Conservation (phyloP, 441 rosid genomes). For the Eutrema salsugineum region DNA sequence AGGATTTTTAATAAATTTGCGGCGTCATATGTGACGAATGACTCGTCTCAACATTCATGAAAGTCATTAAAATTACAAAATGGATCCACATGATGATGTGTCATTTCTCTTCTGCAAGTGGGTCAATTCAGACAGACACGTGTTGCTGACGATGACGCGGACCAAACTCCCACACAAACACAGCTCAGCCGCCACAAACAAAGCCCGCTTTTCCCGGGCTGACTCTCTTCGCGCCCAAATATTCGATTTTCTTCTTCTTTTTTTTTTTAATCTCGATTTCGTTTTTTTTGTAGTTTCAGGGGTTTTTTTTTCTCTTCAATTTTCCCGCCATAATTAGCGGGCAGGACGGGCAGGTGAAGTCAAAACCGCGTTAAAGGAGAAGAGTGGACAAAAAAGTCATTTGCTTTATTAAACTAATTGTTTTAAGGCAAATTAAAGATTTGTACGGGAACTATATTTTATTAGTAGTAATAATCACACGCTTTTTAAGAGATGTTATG, state of each 20-base stretch:
- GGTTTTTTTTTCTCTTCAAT: neutral
- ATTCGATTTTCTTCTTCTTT: neutral
- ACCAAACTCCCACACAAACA: slow-evolving; percentile 10
- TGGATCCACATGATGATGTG: slow-evolving; percentile 11
- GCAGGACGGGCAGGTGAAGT: slow-evolving; percentile 4
- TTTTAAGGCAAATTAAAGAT: neutral
- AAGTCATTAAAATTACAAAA: neutral
- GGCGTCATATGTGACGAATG: slow-evolving; percentile 15
- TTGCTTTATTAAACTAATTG: neutral
- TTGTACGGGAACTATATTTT: slow-evolving; percentile 14
- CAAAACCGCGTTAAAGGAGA: slow-evolving; percentile 9
- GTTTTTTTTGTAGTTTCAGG: neutral
- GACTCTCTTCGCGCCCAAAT: slow-evolving; percentile 17
- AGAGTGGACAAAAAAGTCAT: neutral
- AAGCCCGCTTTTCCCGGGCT: slow-evolving; percentile 18
- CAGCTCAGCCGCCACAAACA: slow-evolving; percentile 14
- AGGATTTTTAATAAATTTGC: neutral
- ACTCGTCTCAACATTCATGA: slow-evolving; percentile 7
- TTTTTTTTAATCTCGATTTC: neutral
- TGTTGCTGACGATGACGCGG: neutral
- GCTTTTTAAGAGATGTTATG: neutral
- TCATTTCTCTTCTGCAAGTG: neutral
- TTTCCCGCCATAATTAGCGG: slow-evolving; percentile 11
- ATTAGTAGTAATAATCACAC: slow-evolving; percentile 14
- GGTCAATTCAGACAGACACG: slow-evolving; percentile 17